Evolutionary conservation across 306 rosid species (phyloP).

Genomic region (Rosa rugosa): DNA sequence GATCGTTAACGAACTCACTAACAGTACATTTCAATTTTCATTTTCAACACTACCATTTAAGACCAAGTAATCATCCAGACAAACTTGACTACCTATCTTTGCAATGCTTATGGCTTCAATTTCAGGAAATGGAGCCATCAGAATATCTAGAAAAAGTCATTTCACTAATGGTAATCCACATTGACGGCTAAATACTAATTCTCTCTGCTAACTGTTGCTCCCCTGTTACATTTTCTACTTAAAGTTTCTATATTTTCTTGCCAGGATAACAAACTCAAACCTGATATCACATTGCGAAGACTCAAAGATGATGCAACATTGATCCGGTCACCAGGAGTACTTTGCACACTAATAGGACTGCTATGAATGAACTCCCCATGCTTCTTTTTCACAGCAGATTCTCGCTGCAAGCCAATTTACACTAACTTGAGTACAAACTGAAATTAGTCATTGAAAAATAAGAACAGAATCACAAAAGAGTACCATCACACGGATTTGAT

Average conservation of each 20-base stretch:
- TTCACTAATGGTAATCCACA: constrained; percentile 32
- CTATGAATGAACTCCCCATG: constrained; percentile 51
- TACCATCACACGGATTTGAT: constrained; percentile 72
- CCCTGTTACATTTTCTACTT: constrained; percentile 16
- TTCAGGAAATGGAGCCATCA: constrained; percentile 60
- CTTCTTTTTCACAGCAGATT: constrained; percentile 63
- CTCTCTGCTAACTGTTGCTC: constrained; percentile 6
- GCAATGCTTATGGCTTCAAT: constrained; percentile 36
- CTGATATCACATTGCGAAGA: constrained; percentile 60
- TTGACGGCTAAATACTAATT: constrained; percentile 24
- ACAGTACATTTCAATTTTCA: constrained; percentile 24
- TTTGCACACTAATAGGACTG: constrained; percentile 30
- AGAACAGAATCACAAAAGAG: background rate
- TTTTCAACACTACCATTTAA: constrained; percentile 15
- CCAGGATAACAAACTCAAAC: constrained; percentile 58
- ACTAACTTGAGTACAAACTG: background rate
- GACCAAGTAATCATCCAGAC: background rate
- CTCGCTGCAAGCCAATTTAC: constrained; percentile 38
- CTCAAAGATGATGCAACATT: constrained; percentile 37
- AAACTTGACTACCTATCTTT: constrained; percentile 8
- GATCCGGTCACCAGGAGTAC: constrained; percentile 14
- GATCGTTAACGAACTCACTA: constrained; percentile 47
- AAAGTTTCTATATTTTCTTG: constrained; percentile 20
- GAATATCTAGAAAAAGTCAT: constrained; percentile 49
- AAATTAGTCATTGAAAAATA: background rate